Evolutionary conservation across 129 eudicot genomes (phyloP).

Genomic region (Artemisia argyi): DNA sequence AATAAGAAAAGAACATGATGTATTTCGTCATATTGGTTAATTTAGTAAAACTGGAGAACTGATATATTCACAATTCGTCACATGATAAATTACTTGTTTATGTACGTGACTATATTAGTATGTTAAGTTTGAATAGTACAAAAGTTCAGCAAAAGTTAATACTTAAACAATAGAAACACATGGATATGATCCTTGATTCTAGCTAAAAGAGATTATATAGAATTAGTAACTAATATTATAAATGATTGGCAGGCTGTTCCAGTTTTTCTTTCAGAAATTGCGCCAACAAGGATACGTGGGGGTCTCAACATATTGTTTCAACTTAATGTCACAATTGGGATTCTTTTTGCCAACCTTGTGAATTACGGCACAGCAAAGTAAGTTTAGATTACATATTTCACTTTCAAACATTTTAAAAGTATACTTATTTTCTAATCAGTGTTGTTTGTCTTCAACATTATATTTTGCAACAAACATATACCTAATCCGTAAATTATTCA

Average conservation of each 20-base stretch:
- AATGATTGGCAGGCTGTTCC: slow-evolving; percentile 77
- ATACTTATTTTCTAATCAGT: not conserved
- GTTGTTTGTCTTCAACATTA: not conserved
- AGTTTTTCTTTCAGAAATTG: slow-evolving; percentile 86
- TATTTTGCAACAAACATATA: not conserved
- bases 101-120: not conserved
- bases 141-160: too few species aligned
- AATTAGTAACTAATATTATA: too few species aligned
- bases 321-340: slow-evolving; percentile 88
- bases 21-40: not conserved
- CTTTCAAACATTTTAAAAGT: not conserved
- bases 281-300: slow-evolving; percentile 94
- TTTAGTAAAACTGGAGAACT: not conserved
- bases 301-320: slow-evolving; percentile 90
- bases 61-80: not conserved
- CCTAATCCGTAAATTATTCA: not conserved
- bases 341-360: slow-evolving; percentile 87
- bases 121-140: too few species aligned
- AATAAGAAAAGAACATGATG: not conserved
- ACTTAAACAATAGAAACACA: not conserved
- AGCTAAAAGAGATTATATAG: not conserved
- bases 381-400: slow-evolving; percentile 2
- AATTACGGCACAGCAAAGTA: slow-evolving; percentile 84
- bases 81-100: slow-evolving; percentile 2
- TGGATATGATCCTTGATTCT: not conserved